Evolutionary conservation across 176 grass and related monocot species (phyloP).

Genomic region (Musa troglodytarum): DNA sequence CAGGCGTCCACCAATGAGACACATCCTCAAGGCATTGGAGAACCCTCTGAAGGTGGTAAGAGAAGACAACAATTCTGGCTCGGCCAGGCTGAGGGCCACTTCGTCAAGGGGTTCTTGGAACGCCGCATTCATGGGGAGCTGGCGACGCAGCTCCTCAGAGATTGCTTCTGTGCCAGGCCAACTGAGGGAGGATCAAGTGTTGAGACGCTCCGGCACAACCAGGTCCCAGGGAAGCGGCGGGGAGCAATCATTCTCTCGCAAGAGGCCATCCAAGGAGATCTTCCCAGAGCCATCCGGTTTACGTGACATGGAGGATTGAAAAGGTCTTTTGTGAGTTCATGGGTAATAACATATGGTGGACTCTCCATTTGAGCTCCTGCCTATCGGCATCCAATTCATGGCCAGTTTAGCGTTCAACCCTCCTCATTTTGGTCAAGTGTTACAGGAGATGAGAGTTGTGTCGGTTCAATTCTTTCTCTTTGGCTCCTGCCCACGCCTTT

Average conservation of each 20-base stretch:
- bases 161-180: slow-evolving; percentile 26
- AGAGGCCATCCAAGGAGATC: slow-evolving; percentile 76
- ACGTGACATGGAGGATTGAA: slow-evolving; percentile 75
- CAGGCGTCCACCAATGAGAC: slow-evolving; percentile 63
- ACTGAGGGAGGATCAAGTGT: slow-evolving; percentile 56
- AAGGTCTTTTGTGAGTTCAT: slow-evolving; percentile 23
- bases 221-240: slow-evolving; percentile 81
- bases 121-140: slow-evolving; percentile 75
- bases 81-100: slow-evolving; percentile 57
- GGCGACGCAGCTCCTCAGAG: slow-evolving; percentile 78
- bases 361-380: neutral
- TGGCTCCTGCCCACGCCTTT: neutral
- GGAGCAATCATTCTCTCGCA: slow-evolving; percentile 72
- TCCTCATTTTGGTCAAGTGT: neutral
- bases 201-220: slow-evolving; percentile 64
- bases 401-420: neutral
- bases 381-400: neutral
- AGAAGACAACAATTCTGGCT: slow-evolving; percentile 69
- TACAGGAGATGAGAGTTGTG: neutral
- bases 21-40: slow-evolving; percentile 88
- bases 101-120: slow-evolving; percentile 96
- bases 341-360: neutral
- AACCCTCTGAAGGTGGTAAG: slow-evolving; percentile 91
- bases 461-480: neutral
- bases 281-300: slow-evolving; percentile 72